Base-by-base conservation (phyloP, 495 filamentous ascomycete genomes). In the Amniculicola lignicola region DNA sequence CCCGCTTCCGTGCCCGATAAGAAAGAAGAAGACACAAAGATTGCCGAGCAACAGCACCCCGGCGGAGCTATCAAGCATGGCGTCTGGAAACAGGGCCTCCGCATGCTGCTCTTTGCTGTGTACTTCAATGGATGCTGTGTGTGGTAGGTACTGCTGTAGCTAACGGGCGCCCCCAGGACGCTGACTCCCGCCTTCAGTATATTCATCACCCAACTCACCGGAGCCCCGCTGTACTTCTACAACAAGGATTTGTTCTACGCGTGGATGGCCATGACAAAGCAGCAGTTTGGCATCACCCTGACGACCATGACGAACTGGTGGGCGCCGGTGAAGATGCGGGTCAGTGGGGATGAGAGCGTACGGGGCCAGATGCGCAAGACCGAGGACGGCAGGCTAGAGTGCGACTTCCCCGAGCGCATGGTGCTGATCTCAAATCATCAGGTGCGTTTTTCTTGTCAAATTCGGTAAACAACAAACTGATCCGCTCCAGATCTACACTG, bases 341-440 rank as follows among this genome's bases (percentile, higher is more conserved):
- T 92, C 50, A 89, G 85, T 67, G 88, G 88, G 6, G 86, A 91
- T 70, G 78, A 77, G 54, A 85, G 79, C 49, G 84, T 92, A 38
- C 76, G 81, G 19, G 84, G 81, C 21, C 81, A 91, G 72, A 71
- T 93, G 18, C 68, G 75, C 48, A 74, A 81, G 66, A 84, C 78
- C 0, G 60, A 63, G 19, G 84, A 88, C 66, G 88, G 88, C 7
- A 74, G 78, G 52, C 72, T 90, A n/a, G 72, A 87, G 54, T 85
- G 82, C 61, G 69, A 78, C 54, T 91, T 93, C 54, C 86, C 88
- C 1, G 83, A 89, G 67, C 76, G 88, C 39, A 72, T 90, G 70
- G 74, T 93, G 41, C 73, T 93, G 68, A 89, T 92, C 51, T 84
- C 89, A 16, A 93, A 93, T 67, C 88, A 93, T 67, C 87, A 91